Percentiles rank a stretch among this genome's conserved stretches.
Evolutionary conservation across 192 early-diverging fungal genomes (phyloP).

Genomic region (Dissophora globulifera): DNA sequence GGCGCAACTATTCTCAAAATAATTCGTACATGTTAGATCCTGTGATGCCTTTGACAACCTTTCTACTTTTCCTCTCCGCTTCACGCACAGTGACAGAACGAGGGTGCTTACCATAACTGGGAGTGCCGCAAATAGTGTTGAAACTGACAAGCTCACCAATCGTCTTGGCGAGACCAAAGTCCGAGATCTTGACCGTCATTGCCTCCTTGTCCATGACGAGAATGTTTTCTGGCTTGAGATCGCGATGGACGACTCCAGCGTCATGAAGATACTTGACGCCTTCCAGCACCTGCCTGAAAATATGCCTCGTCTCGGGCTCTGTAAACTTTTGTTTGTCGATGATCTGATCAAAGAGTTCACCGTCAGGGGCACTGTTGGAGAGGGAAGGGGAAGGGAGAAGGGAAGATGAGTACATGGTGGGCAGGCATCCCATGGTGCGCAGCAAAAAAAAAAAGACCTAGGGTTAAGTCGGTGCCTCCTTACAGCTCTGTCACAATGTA

Average conservation of each 20-base stretch:
- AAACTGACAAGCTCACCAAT: conserved; percentile 67
- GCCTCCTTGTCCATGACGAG: conserved; percentile 60
- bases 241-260: conserved; percentile 90
- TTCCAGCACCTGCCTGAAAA: conserved; percentile 82
- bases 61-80: too few relatives aligned
- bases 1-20: conserved; percentile 79
- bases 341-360: conserved; percentile 95
- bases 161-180: conserved; percentile 91
- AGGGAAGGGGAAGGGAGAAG: neutral
- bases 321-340: conserved; percentile 75
- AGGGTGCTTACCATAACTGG: conserved; percentile 75
- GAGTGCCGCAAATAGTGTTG: conserved; percentile 89
- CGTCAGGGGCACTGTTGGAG: conserved; percentile 73
- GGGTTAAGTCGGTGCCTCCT: neutral
- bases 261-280: conserved; percentile 89
- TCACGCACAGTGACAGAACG: too few relatives aligned
- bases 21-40: too few relatives aligned
- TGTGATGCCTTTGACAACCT: too few relatives aligned
- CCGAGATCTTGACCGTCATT: conserved; percentile 87
- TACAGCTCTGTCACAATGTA: conserved; percentile 54
- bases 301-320: conserved; percentile 80
- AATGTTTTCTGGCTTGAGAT: conserved; percentile 91
- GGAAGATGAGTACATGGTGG: too few relatives aligned
- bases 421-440: too few relatives aligned
- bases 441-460: neutral